These are phyloP conservation scores for Mortierella sp. DNA, from an alignment of 371 early-diverging fungal species.

Conservation along the genomic window DNA sequence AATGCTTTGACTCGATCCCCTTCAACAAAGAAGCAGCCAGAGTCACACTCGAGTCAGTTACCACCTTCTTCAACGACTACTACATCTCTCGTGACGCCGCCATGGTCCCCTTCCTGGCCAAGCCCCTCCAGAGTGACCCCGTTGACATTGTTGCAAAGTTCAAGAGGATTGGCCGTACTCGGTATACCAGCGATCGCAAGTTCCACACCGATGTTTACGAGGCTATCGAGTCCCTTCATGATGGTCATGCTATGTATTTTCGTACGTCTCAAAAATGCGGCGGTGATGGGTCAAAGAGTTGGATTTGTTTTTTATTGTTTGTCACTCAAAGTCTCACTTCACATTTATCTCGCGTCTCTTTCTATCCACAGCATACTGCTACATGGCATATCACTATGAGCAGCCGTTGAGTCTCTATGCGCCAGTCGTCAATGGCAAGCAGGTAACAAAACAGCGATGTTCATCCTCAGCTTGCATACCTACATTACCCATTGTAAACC, in stretches of 20 bases:
- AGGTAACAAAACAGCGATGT: background rate
- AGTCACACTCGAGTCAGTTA: background rate
- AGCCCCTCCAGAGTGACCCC: background rate
- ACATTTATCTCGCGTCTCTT: no score
- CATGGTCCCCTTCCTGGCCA: background rate
- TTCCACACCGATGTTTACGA: conserved; percentile 15
- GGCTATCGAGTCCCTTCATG: conserved; percentile 10
- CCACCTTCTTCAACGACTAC: background rate
- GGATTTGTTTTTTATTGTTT: background rate
- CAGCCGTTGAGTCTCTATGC: background rate
- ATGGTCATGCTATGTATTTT: conserved; percentile 9
- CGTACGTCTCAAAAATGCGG: background rate
- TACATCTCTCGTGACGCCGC: background rate
- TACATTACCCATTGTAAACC: background rate
- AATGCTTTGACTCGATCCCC: background rate
- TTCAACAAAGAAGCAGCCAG: background rate
- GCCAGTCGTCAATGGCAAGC: background rate
- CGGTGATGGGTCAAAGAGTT: background rate
- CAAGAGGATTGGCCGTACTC: background rate
- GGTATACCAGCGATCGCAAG: conserved; percentile 6
- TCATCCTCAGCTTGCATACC: background rate
- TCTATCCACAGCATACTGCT: background rate
- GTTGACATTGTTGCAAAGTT: background rate
- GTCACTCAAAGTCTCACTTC: no score
- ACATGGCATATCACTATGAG: background rate